Conservation (phyloP, 169 alveolate species). For the Plasmodium blacklocki region DNA sequence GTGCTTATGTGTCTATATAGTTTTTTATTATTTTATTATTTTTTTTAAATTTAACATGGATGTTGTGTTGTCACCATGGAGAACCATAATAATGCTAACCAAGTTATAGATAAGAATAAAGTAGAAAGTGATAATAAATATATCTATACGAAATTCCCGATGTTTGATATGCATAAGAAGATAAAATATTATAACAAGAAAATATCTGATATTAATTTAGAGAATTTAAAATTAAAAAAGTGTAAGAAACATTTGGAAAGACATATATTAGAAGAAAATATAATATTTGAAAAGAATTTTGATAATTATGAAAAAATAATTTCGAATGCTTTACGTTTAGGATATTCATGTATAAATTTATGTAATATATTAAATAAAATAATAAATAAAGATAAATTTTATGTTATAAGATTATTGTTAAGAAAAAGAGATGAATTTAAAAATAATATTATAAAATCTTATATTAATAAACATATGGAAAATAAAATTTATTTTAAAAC, state of each 20-base stretch:
- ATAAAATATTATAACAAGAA: conserved; percentile 50
- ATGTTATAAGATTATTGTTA: conserved; percentile 29
- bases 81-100: no score
- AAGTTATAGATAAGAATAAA: conserved; percentile 29
- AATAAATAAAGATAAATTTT: conserved; percentile 23
- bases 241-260: conserved; percentile 41
- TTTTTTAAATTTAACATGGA: no score
- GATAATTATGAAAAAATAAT: conserved; percentile 63
- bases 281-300: conserved; percentile 56
- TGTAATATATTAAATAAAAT: conserved; percentile 33
- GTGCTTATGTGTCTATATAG: background rate
- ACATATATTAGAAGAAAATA: conserved; percentile 37
- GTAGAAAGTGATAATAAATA: conserved; percentile 37
- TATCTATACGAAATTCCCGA: conserved; percentile 66
- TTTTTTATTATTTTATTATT: background rate
- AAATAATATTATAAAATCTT: conserved; percentile 26
- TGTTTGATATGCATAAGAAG: conserved; percentile 67
- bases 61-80: no score
- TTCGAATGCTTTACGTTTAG: conserved; percentile 56
- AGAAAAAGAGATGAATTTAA: conserved; percentile 38
- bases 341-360: conserved; percentile 40
- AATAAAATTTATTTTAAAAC: conserved; percentile 38
- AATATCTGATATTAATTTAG: conserved; percentile 57
- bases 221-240: conserved; percentile 57
- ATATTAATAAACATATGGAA: conserved; percentile 11